Conservation (phyloP, 1,284 basidiomycete species). For the Ceratorhiza oryzae-sativae region DNA sequence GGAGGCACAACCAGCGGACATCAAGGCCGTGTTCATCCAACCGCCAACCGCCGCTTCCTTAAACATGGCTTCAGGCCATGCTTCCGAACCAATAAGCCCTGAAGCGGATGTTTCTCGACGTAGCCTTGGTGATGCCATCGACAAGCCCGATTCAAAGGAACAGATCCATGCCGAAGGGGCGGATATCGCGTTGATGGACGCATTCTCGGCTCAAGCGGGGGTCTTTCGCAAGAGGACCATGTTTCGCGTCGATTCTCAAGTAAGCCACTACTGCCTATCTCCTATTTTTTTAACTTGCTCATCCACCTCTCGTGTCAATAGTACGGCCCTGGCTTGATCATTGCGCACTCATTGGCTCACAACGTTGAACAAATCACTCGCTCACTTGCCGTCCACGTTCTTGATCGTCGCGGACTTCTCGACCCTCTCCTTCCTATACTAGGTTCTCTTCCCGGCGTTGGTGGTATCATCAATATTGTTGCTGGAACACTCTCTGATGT, state of each 20-base stretch:
- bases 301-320: not conserved
- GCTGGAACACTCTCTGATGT: not conserved
- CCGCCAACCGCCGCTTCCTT: not conserved
- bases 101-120: not conserved
- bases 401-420: conserved; percentile 24
- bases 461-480: conserved; percentile 12
- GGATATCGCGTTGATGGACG: not conserved
- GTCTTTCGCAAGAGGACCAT: not conserved
- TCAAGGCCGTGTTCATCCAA: conserved; percentile 18
- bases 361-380: not conserved
- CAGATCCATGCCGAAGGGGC: not conserved
- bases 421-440: conserved; percentile 27
- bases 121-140: conserved; percentile 14
- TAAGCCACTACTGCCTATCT: conserved; percentile 17
- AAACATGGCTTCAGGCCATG: no score
- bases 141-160: not conserved
- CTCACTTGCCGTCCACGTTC: not conserved
- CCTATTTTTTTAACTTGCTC: not conserved
- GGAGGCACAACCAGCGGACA: not conserved
- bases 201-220: not conserved
- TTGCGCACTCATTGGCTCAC: not conserved
- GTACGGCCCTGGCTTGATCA: conserved; percentile 19
- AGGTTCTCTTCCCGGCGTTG: conserved; percentile 16
- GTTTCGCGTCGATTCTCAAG: not conserved
- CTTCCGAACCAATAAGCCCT: no score